These are phyloP conservation scores for Phytopythium vexans DNA, from an alignment of 352 stramenopile genomes.

Conservation along the genomic window DNA sequence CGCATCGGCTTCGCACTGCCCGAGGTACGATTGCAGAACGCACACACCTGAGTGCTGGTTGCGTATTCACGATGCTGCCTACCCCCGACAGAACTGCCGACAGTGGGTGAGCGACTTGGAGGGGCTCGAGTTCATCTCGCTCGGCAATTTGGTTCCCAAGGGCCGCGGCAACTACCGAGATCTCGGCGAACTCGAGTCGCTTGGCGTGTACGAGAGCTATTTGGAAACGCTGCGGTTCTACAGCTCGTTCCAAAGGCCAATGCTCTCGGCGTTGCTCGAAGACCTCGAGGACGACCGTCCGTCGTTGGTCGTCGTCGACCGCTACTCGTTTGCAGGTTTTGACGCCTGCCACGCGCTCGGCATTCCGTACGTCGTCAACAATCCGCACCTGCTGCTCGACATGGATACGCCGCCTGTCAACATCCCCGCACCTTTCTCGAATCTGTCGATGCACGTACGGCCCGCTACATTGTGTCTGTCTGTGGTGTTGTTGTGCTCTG, in stretches of 20 bases:
- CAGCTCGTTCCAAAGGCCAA: constrained; percentile 75
- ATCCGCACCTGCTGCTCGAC: constrained; percentile 75
- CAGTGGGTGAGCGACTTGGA: constrained; percentile 77
- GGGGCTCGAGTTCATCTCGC: constrained; percentile 75
- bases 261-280: constrained; percentile 57
- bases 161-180: constrained; percentile 22
- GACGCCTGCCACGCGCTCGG: constrained; percentile 57
- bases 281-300: constrained; percentile 65
- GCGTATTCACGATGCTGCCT: neutral
- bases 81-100: constrained; percentile 46
- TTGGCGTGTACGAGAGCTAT: constrained; percentile 70
- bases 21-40: constrained; percentile 30
- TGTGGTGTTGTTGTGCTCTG: constrained; percentile 7
- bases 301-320: constrained; percentile 68
- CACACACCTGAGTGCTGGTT: neutral
- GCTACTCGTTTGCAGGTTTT: constrained; percentile 81
- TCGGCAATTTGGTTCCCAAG: constrained; percentile 57
- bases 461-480: neutral
- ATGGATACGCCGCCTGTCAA: constrained; percentile 82
- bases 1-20: constrained; percentile 78
- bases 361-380: constrained; percentile 81
- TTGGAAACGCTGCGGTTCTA: constrained; percentile 64
- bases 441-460: constrained; percentile 76
- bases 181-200: constrained; percentile 22
- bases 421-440: constrained; percentile 79